These are phyloP conservation scores for Marsdenia floribunda DNA, from an alignment of 257 asterid species.

Conservation along the genomic window DNA sequence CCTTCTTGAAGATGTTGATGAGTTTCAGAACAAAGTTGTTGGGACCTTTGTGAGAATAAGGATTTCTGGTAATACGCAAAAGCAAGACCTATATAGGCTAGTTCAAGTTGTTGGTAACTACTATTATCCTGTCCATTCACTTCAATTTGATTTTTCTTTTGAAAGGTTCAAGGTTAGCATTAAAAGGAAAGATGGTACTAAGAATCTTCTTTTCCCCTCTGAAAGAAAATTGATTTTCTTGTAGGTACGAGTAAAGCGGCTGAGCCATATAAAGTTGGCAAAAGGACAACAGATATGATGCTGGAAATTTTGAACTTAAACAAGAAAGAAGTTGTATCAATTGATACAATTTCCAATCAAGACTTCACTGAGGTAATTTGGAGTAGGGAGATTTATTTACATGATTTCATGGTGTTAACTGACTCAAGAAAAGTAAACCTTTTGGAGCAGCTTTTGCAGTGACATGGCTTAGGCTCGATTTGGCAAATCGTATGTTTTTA, in stretches of 20 bases:
- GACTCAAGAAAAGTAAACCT: background rate
- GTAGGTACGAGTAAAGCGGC: slow-evolving; percentile 80
- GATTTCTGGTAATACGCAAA: slow-evolving; percentile 75
- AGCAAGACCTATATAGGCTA: slow-evolving; percentile 95
- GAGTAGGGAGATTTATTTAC: background rate
- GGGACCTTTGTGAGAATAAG: slow-evolving; percentile 96
- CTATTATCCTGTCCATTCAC: slow-evolving; percentile 11
- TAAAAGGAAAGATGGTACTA: background rate
- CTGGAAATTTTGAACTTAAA: slow-evolving; percentile 88
- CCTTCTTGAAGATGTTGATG: slow-evolving; percentile 76
- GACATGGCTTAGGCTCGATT: background rate
- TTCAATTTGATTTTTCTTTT: background rate
- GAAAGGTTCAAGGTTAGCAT: background rate
- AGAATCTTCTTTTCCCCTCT: background rate
- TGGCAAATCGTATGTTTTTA: too few relatives aligned
- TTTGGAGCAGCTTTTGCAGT: background rate
- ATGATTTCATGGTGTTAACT: background rate
- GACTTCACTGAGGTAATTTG: slow-evolving; percentile 89
- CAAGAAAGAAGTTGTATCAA: slow-evolving; percentile 81
- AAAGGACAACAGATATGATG: slow-evolving; percentile 66
- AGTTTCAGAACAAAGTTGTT: slow-evolving; percentile 62
- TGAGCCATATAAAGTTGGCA: slow-evolving; percentile 90
- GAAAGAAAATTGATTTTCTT: slow-evolving; percentile 22
- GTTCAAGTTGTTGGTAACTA: slow-evolving; percentile 93
- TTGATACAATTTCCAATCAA: slow-evolving; percentile 93